These are phyloP conservation scores for Dictyostelium firmibasis DNA, from an alignment of 78 protist genomes.

Conservation along the genomic window DNA sequence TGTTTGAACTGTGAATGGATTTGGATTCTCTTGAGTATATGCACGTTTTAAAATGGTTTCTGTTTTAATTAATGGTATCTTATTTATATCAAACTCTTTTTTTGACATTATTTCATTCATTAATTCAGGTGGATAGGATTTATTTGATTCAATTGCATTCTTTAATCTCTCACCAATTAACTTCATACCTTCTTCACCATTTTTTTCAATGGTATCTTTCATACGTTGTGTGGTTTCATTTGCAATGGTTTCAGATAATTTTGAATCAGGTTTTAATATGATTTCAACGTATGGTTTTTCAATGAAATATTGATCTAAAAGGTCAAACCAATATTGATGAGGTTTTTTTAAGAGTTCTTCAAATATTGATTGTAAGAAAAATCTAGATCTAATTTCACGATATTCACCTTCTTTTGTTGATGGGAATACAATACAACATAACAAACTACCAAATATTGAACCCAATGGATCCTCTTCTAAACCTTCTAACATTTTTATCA, in stretches of 20 bases:
- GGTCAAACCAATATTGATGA: conserved; percentile 37
- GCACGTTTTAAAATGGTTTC: background rate
- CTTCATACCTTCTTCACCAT: conserved; percentile 29
- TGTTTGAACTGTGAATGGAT: conserved; percentile 23
- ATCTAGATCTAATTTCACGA: conserved; percentile 9
- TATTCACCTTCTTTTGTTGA: background rate
- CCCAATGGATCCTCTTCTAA: conserved; percentile 68
- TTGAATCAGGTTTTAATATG: conserved; percentile 6
- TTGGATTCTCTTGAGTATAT: background rate
- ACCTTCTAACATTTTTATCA: conserved; percentile 35
- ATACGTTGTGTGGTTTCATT: background rate
- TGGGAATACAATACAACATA: conserved; percentile 19
- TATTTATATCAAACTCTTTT: background rate
- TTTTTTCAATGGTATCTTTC: background rate
- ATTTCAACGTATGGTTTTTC: conserved; percentile 39
- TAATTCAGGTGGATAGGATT: conserved; percentile 30
- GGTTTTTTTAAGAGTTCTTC: background rate
- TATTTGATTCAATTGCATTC: conserved; percentile 6
- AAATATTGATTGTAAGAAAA: background rate
- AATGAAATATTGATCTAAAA: conserved; percentile 31
- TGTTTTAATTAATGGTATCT: conserved; percentile 1
- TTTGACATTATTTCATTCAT: background rate
- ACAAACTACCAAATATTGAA: conserved; percentile 25
- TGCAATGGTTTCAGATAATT: background rate
- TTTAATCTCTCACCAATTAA: background rate